phyloP scores from a whole-genome alignment of 805 yeast genomes.

The Kazachstania psychrophila region DNA sequence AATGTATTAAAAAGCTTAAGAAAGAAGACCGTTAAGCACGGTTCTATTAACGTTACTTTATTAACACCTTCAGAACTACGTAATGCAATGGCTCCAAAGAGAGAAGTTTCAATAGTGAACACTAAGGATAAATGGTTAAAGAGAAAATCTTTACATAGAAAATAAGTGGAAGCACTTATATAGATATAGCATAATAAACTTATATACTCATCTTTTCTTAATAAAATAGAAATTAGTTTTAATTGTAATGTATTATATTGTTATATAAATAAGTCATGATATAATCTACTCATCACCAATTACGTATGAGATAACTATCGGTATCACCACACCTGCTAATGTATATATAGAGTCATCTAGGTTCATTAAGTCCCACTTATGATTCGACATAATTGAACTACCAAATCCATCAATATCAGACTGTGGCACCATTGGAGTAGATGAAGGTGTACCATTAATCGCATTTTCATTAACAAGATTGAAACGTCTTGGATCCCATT shows the following conservation, averaged over 20 bases:
- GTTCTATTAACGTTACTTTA: slow-evolving; percentile 36
- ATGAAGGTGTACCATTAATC: neutral
- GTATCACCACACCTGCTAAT: slow-evolving; percentile 21
- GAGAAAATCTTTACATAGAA: slow-evolving; percentile 25
- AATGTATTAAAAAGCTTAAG: slow-evolving; percentile 29
- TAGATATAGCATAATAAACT: no score
- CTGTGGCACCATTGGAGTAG: neutral
- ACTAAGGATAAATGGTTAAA: slow-evolving; percentile 29
- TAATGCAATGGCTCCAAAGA: slow-evolving; percentile 25
- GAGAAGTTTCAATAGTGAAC: slow-evolving; percentile 18
- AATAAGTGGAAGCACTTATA: slow-evolving; percentile 6
- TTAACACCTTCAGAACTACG: slow-evolving; percentile 12
- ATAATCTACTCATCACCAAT: slow-evolving; percentile 12
- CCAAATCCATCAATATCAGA: neutral
- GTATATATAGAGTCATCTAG: slow-evolving; percentile 15
- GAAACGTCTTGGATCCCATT: slow-evolving; percentile 5
- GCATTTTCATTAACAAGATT: slow-evolving; percentile 1
- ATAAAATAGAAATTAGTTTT: no score
- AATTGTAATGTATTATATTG: neutral
- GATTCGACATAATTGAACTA: no score
- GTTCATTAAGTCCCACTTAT: no score
- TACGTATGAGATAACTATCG: slow-evolving; percentile 22
- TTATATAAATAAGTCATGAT: neutral
- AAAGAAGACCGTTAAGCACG: slow-evolving; percentile 27
- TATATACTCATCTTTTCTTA: no score